phyloP scores from a whole-genome alignment of 345 rosid species.

The Viola odorata region DNA sequence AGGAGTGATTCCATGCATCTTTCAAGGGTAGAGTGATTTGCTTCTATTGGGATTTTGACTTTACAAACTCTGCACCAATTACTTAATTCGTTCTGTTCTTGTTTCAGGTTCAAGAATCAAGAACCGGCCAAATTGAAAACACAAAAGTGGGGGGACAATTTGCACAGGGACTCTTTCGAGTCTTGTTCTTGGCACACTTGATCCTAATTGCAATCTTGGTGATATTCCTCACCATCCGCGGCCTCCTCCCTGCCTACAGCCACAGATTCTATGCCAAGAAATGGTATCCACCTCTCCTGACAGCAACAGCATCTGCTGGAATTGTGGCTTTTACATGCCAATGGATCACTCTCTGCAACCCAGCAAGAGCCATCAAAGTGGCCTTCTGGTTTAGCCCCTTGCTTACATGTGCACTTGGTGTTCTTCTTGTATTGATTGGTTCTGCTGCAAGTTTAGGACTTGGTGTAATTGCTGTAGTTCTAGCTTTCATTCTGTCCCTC shows the following conservation, averaged over 20 bases:
- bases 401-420: slow-evolving; percentile 51
- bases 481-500: slow-evolving; percentile 41
- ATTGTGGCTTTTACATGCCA: slow-evolving; percentile 49
- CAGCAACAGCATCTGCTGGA: slow-evolving; percentile 50
- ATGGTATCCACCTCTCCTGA: slow-evolving; percentile 72
- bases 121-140: slow-evolving; percentile 9
- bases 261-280: slow-evolving; percentile 58
- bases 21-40: background rate
- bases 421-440: slow-evolving; percentile 44
- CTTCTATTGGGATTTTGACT: slow-evolving; percentile 1
- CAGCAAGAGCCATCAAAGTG: slow-evolving; percentile 45
- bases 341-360: slow-evolving; percentile 37
- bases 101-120: slow-evolving; percentile 47
- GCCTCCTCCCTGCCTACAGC: slow-evolving; percentile 38
- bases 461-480: slow-evolving; percentile 42
- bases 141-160: slow-evolving; percentile 36
- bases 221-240: slow-evolving; percentile 52
- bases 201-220: slow-evolving; percentile 43
- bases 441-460: slow-evolving; percentile 41
- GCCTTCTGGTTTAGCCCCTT: slow-evolving; percentile 70
- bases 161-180: slow-evolving; percentile 42
- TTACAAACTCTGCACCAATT: background rate
- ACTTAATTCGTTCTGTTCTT: background rate
- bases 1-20: background rate
- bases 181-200: slow-evolving; percentile 53